These are phyloP conservation scores for Rhododendron henanense DNA, from an alignment of 148 eudicot genomes.

Conservation along the genomic window DNA sequence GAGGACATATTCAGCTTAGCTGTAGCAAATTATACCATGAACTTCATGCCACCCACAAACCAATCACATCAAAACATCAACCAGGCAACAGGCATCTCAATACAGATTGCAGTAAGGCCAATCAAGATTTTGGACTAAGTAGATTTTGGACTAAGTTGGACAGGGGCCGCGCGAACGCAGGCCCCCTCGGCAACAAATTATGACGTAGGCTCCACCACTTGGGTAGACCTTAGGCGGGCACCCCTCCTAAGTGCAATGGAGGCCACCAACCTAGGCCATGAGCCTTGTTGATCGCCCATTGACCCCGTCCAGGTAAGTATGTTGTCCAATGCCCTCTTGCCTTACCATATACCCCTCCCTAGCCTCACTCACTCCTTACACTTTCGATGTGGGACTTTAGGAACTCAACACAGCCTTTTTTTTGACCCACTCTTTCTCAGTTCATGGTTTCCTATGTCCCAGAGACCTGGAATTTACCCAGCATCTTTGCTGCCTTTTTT, in stretches of 20 bases:
- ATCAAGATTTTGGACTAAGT: too few relatives aligned
- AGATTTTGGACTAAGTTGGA: background rate
- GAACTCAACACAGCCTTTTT: background rate
- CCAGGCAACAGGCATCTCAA: too few relatives aligned
- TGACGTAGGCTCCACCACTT: conserved; percentile 59
- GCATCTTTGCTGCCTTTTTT: background rate
- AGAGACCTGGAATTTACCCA: background rate
- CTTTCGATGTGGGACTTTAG: background rate
- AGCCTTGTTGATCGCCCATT: conserved; percentile 49
- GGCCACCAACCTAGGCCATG: too few relatives aligned
- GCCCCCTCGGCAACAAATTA: conserved; percentile 48
- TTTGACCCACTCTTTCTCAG: background rate
- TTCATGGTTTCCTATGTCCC: background rate
- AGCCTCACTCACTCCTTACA: background rate
- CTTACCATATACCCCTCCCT: background rate
- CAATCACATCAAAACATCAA: too few relatives aligned
- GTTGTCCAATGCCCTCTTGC: background rate
- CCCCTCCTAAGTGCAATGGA: conserved; percentile 14
- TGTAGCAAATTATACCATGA: too few relatives aligned
- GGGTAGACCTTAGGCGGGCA: conserved; percentile 35
- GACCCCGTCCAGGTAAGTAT: conserved; percentile 88
- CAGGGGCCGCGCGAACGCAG: conserved; percentile 77
- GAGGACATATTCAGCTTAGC: too few relatives aligned
- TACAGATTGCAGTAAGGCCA: too few relatives aligned
- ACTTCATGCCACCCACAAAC: too few relatives aligned